These are phyloP conservation scores for Dothistroma pini DNA, from an alignment of 2,329 filamentous ascomycete species.

Conservation along the genomic window DNA sequence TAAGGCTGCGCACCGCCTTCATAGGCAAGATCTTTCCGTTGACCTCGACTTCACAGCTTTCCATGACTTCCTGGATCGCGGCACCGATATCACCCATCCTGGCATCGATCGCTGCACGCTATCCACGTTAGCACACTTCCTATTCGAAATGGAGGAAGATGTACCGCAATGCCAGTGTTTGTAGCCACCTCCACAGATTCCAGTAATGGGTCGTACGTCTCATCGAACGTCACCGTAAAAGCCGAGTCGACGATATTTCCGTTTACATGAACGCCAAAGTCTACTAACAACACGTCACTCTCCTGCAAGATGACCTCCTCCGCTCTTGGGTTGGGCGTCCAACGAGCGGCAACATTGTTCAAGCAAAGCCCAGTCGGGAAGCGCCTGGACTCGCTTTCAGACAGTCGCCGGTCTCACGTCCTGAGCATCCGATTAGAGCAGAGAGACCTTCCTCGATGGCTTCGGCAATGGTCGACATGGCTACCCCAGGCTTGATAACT, in stretches of 20 bases:
- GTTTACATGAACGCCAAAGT: constrained; percentile 69
- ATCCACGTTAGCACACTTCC: neutral
- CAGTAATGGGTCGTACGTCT: constrained; percentile 64
- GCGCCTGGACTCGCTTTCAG: constrained; percentile 74
- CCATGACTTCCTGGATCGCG: constrained; percentile 85
- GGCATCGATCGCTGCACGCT: constrained; percentile 86
- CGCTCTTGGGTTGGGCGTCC: constrained; percentile 82
- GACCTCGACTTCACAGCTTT: constrained; percentile 85
- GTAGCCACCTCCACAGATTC: constrained; percentile 65
- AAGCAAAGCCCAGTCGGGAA: constrained; percentile 82
- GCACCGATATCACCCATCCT: constrained; percentile 81
- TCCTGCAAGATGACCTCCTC: constrained; percentile 68
- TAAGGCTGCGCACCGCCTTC: constrained; percentile 82
- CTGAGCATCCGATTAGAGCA: constrained; percentile 70
- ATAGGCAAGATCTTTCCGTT: constrained; percentile 73
- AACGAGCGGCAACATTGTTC: constrained; percentile 83
- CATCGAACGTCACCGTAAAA: constrained; percentile 66
- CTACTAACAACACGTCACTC: constrained; percentile 69
- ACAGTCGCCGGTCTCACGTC: constrained; percentile 73
- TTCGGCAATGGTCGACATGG: constrained; percentile 75
- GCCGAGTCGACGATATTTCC: constrained; percentile 69
- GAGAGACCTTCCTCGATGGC: constrained; percentile 83
- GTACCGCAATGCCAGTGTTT: constrained; percentile 64
- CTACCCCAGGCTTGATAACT: constrained; percentile 72
- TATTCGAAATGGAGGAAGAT: neutral